Percentiles rank a stretch among this genome's conserved stretches.
phyloP scores from a whole-genome alignment of 2,329 filamentous ascomycete species.

The Lasiodiplodia sp. region DNA sequence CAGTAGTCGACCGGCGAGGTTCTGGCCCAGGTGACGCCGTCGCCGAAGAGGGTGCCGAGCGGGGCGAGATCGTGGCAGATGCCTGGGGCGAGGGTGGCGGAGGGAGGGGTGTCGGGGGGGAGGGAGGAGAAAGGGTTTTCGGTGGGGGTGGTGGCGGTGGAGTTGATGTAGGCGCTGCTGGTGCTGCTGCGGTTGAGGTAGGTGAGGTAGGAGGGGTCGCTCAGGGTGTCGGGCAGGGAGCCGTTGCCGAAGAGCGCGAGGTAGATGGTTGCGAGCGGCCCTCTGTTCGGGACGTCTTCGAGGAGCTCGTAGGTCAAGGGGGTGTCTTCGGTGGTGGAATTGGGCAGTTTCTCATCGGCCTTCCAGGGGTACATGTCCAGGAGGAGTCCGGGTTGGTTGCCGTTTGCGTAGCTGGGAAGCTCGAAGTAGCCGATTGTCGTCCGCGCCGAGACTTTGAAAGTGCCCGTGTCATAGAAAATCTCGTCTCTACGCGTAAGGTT shows the following conservation, averaged over 20 bases:
- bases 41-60: not conserved
- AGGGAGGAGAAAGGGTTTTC: no score
- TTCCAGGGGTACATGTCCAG: not conserved
- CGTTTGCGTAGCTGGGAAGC: not conserved
- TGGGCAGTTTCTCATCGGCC: not conserved
- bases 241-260: not conserved
- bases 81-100: no score
- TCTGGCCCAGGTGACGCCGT: no score
- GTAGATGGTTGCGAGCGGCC: not conserved
- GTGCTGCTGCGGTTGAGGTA: not conserved
- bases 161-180: no score
- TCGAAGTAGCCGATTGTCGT: not conserved
- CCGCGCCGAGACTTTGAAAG: not conserved
- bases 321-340: not conserved
- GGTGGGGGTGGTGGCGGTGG: no score
- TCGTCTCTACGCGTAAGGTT: not conserved
- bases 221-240: not conserved
- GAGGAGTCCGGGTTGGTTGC: not conserved
- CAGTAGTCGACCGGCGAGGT: not conserved
- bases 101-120: no score
- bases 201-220: not conserved
- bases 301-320: not conserved
- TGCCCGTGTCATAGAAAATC: not conserved
- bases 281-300: not conserved
- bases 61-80: not conserved